Percentiles rank a stretch among this genome's conserved stretches.
phyloP scores from a whole-genome alignment of 225 moss, liverwort and hornwort genomes.

The Pseudisothecium myosuroides region DNA sequence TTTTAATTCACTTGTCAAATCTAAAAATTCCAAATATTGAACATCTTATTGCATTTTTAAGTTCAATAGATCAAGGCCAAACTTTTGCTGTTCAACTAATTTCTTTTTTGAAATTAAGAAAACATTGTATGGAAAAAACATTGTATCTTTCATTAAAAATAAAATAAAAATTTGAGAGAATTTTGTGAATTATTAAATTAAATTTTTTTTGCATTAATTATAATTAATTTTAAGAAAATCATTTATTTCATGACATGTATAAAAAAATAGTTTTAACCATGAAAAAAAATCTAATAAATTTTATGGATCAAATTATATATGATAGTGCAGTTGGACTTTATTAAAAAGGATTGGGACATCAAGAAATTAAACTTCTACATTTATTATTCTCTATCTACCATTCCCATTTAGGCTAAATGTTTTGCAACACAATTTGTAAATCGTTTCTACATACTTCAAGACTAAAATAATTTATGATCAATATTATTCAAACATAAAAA shows the following conservation, averaged over 20 bases:
- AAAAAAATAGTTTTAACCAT: background rate
- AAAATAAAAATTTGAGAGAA: background rate
- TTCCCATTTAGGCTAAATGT: background rate
- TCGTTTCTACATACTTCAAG: background rate
- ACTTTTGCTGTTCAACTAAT: background rate
- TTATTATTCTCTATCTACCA: background rate
- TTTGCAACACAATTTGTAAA: background rate
- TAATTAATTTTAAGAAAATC: background rate
- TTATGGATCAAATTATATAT: too few relatives aligned
- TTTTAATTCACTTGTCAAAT: background rate
- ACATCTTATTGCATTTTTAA: background rate
- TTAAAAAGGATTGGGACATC: background rate
- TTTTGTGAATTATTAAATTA: background rate
- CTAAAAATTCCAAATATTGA: background rate
- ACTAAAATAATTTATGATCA: background rate
- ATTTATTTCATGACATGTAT: accelerated
- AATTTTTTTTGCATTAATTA: background rate
- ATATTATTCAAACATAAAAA: background rate
- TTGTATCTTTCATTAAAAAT: background rate
- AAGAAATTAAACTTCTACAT: background rate
- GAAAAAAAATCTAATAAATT: background rate
- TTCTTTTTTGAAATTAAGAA: background rate
- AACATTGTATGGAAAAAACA: accelerated
- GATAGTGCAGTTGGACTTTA: background rate
- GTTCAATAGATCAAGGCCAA: background rate